Base-by-base conservation (phyloP, 129 eudicot species). In the Logfia minima region DNA sequence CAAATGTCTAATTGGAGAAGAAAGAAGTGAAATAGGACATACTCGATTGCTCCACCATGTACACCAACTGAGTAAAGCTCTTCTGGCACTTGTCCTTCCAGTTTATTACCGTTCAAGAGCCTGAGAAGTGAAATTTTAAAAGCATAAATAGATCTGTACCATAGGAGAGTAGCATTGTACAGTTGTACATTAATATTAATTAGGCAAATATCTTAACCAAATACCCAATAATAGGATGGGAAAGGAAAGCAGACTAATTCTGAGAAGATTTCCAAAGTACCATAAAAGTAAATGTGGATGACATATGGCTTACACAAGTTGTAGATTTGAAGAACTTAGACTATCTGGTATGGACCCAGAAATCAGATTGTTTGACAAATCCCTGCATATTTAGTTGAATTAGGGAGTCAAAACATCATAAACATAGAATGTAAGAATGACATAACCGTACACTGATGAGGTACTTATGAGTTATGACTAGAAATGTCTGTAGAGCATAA, bases 1-100 rank as follows among this genome's bases (percentile, higher is more conserved):
- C 55, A 48, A 13, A 14, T 48, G 55, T 48, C 17, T 3, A 48
- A 48, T 48, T 14, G 6, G 55, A 14, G 55, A 48, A 48, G 17
- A 48, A 48, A 48, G 55, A 3, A 48, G n/a, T 48, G 55, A 78
- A 51, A 1, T 41, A 32, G 51, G 81, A 86, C 96, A 62, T 91
- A 95, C 99, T 95, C 99, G n/a, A 95, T 91, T 65, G 88, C 86
- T 82, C 99, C 99, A 80, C 99, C 99, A 66, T 91, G 99, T 73
- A 95, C 94, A 61, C 99, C 97, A 80, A 95, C 64, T 9, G 99
- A 95, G 79, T 87, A 91, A 74, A 95, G 89, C 70, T 89, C 90
- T 83, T 91, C 97, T 1, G 99, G 99, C 21, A 95, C 99, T 86
- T 73, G 90, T 62, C 99, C 99, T 82, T 88, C 92, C 75, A 95